Conservation (phyloP, 441 rosid species). For the Bocquillonia castaneifolia region DNA sequence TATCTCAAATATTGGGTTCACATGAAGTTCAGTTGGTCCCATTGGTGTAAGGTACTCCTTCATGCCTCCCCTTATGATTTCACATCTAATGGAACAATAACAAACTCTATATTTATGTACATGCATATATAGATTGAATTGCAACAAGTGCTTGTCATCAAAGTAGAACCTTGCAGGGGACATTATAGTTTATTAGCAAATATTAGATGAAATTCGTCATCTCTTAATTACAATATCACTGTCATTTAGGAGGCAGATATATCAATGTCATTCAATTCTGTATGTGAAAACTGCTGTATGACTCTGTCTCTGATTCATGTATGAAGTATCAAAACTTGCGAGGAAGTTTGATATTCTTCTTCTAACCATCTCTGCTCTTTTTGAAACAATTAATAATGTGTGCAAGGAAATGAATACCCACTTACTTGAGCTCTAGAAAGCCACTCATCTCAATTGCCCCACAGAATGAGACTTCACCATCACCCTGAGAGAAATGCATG, state of each 20-base stretch:
- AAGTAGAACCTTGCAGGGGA: neutral
- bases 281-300: no score
- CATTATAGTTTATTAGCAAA: neutral
- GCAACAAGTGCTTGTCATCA: neutral
- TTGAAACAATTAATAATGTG: no score
- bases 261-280: no score
- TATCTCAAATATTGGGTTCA: conserved; percentile 81
- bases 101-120: neutral
- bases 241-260: neutral
- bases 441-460: conserved; percentile 99
- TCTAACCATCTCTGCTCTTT: no score
- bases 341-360: neutral
- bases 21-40: conserved; percentile 91
- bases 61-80: conserved; percentile 82
- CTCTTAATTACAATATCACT: neutral
- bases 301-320: neutral
- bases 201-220: neutral
- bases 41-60: conserved; percentile 92
- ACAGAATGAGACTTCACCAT: conserved; percentile 89
- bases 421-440: conserved; percentile 90
- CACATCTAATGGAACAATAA: conserved; percentile 48
- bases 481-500: conserved; percentile 97
- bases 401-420: conserved; percentile 25
- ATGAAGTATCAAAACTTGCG: neutral
- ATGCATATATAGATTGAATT: neutral